Conservation (phyloP, 1,139 yeast genomes). For the Candida sanyaensis region DNA sequence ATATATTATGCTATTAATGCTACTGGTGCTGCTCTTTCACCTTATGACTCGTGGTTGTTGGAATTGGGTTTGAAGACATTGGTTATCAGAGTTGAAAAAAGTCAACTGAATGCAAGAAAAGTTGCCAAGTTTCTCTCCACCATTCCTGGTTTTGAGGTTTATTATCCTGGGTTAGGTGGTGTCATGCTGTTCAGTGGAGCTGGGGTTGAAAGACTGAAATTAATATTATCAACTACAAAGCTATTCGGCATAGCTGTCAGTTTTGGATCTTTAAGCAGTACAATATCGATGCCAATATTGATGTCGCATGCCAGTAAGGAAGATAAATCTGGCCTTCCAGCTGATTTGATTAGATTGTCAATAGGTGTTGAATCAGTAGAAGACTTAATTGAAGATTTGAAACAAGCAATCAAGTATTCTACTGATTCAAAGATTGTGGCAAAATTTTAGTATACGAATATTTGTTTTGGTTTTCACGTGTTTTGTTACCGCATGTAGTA, state of each 20-base stretch:
- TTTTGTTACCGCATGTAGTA: no score
- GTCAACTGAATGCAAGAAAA: constrained; percentile 73
- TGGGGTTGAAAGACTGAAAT: constrained; percentile 58
- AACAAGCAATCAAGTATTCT: constrained; percentile 50
- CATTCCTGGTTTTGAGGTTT: constrained; percentile 61
- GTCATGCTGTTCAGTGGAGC: constrained; percentile 64
- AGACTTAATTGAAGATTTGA: constrained; percentile 71
- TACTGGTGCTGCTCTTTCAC: constrained; percentile 88
- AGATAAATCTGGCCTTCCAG: constrained; percentile 85
- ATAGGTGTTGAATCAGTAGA: constrained; percentile 79
- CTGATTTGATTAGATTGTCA: constrained; percentile 84
- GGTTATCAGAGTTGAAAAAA: constrained; percentile 82
- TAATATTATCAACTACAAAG: constrained; percentile 72
- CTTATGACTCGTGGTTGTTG: constrained; percentile 88
- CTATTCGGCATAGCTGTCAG: constrained; percentile 90
- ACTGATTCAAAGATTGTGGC: no score
- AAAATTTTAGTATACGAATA: no score
- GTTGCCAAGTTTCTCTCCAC: constrained; percentile 71
- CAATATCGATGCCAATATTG: constrained; percentile 88
- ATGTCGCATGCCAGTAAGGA: constrained; percentile 98
- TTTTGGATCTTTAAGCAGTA: constrained; percentile 90
- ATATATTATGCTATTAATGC: constrained; percentile 81
- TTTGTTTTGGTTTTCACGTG: no score
- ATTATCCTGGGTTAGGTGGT: constrained; percentile 71
- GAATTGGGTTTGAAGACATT: constrained; percentile 85